These are phyloP conservation scores for Pleurotus pulmonarius DNA, from an alignment of 768 basidiomycete species.

Conservation along the genomic window DNA sequence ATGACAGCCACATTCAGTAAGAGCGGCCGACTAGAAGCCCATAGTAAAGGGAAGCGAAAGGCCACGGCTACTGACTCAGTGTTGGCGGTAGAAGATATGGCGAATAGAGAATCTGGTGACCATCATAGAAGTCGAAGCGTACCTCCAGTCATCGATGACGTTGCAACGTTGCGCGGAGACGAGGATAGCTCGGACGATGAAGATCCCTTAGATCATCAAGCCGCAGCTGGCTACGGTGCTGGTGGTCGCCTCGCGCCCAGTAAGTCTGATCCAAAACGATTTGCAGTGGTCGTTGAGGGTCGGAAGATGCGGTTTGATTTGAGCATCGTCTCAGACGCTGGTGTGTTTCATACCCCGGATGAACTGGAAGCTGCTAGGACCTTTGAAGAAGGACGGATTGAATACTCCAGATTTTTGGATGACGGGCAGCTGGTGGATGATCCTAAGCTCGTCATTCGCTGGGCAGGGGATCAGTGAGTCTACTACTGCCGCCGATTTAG, in stretches of 20 bases:
- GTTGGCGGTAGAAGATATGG: conserved; percentile 11
- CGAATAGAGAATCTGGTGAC: neutral
- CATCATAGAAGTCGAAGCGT: conserved; percentile 11
- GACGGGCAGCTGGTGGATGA: conserved; percentile 60
- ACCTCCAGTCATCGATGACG: conserved; percentile 9
- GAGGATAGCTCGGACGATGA: conserved; percentile 25
- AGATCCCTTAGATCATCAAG: conserved; percentile 17
- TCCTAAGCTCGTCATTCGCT: conserved; percentile 68
- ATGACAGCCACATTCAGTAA: conserved; percentile 50
- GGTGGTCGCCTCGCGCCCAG: conserved; percentile 58
- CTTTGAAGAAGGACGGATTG: conserved; percentile 62
- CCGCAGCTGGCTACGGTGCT: conserved; percentile 25
- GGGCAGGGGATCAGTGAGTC: conserved; percentile 63
- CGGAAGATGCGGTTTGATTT: conserved; percentile 67
- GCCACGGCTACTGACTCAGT: conserved; percentile 14
- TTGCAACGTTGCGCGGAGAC: neutral
- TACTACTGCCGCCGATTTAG: neutral
- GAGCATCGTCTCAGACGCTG: conserved; percentile 45
- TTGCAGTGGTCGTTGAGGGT: conserved; percentile 62
- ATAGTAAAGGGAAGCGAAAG: conserved; percentile 25
- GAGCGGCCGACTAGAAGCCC: conserved; percentile 28
- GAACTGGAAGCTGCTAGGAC: conserved; percentile 50
- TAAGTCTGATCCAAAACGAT: conserved; percentile 55
- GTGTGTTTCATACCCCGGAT: conserved; percentile 30
- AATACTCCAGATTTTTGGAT: conserved; percentile 62